A percentile compares a stretch with the other conserved stretches of the same genome.
These are phyloP conservation scores for Sideroxylon spinosum DNA, from an alignment of 179 eudicot species.

Conservation along the genomic window DNA sequence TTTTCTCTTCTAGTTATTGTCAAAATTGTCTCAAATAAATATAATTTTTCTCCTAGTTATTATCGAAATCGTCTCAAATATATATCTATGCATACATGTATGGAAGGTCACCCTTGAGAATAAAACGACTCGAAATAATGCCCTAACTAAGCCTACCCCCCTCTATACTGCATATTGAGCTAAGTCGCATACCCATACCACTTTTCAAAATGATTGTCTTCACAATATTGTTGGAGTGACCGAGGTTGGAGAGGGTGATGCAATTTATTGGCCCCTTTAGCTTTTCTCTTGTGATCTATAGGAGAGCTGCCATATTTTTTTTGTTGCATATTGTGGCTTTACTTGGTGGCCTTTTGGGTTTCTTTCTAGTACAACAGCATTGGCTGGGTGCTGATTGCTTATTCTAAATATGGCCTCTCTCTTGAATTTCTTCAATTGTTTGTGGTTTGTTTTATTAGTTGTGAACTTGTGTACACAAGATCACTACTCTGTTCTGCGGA, in stretches of 20 bases:
- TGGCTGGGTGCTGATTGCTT: neutral
- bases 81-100: too few relatives aligned
- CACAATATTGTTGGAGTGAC: neutral
- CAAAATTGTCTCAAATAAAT: too few relatives aligned
- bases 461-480: neutral
- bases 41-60: too few relatives aligned
- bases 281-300: neutral
- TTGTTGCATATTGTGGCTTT: neutral
- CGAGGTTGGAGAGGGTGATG: neutral
- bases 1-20: too few relatives aligned
- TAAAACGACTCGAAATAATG: too few relatives aligned
- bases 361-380: neutral
- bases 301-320: neutral
- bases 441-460: neutral
- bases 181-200: neutral
- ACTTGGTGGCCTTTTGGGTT: neutral
- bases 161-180: too few relatives aligned
- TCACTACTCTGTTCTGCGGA: neutral
- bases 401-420: neutral
- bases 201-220: neutral
- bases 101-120: too few relatives aligned
- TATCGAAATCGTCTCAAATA: too few relatives aligned
- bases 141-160: too few relatives aligned
- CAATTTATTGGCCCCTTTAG: neutral
- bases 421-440: neutral